Conservation (phyloP, 2,329 filamentous ascomycete species). For the Sporothrix brunneoviolacea region DNA sequence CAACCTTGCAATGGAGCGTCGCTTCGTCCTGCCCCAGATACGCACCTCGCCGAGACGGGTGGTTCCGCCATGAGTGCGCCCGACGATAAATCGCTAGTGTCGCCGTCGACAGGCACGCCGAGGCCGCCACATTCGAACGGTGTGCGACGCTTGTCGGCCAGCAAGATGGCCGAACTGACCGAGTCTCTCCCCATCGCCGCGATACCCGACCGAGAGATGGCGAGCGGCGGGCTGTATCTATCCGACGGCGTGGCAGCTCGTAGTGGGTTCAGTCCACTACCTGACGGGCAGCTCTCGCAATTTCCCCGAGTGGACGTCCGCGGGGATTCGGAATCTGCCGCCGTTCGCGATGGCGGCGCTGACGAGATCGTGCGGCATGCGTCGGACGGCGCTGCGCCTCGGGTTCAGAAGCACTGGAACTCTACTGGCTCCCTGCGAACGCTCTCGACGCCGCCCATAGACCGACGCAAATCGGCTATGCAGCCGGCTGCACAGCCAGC, state of each 20-base stretch:
- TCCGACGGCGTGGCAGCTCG: not conserved
- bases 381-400: not conserved
- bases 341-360: not conserved
- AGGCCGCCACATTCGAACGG: slow-evolving; percentile 31
- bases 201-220: slow-evolving; percentile 24
- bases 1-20: not conserved
- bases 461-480: slow-evolving; percentile 27
- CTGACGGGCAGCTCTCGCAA: not conserved
- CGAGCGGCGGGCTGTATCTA: not conserved
- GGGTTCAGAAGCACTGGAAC: slow-evolving; percentile 1
- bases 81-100: not conserved
- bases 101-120: not conserved
- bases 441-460: slow-evolving; percentile 47
- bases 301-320: not conserved
- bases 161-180: slow-evolving; percentile 52
- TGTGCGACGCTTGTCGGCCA: slow-evolving; percentile 49
- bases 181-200: slow-evolving; percentile 52
- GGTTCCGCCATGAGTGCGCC: not conserved
- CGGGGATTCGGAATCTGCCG: not conserved
- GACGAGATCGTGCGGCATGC: not conserved
- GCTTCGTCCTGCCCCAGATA: too few relatives aligned
- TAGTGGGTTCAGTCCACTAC: not conserved
- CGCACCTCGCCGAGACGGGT: too few relatives aligned
- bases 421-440: slow-evolving; percentile 28
- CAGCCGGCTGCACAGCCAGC: slow-evolving; percentile 22